Evolutionary conservation across 2,329 filamentous ascomycete genomes (phyloP).

Genomic region (Neophaeococcomyces mojaviensis): DNA sequence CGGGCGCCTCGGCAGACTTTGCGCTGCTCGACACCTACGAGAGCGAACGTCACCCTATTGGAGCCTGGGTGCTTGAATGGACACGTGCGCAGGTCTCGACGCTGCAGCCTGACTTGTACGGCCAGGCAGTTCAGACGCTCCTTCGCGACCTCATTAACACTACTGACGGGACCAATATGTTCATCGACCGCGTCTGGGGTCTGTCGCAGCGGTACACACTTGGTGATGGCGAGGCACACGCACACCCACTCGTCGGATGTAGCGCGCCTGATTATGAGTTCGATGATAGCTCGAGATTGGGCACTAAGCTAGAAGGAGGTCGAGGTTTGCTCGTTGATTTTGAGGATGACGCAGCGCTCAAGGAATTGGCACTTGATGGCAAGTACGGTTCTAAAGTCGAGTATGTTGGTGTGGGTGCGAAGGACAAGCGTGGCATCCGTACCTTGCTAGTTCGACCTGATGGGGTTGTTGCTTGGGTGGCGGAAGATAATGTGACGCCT

Average conservation of each 20-base stretch:
- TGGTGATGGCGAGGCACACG: conserved; percentile 15
- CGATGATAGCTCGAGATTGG: conserved; percentile 24
- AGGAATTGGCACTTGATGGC: too few relatives aligned
- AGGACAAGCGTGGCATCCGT: too few relatives aligned
- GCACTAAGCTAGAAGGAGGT: conserved; percentile 25
- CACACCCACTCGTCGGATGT: conserved; percentile 29
- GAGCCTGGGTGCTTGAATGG: conserved; percentile 29
- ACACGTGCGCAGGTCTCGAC: conserved; percentile 31
- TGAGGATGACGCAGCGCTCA: too few relatives aligned
- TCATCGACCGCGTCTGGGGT: too few relatives aligned
- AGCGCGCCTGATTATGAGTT: conserved; percentile 32
- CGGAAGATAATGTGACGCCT: conserved; percentile 6
- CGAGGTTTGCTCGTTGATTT: too few relatives aligned
- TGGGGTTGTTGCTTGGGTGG: too few relatives aligned
- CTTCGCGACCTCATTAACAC: conserved; percentile 12
- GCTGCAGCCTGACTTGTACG: conserved; percentile 26
- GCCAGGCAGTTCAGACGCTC: conserved; percentile 20
- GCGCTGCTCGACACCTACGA: conserved; percentile 27
- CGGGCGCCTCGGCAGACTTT: conserved; percentile 10
- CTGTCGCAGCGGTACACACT: too few relatives aligned
- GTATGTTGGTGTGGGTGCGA: too few relatives aligned
- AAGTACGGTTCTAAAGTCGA: too few relatives aligned
- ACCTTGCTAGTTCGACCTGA: too few relatives aligned
- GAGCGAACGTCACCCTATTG: conserved; percentile 27
- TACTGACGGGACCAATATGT: too few relatives aligned